Percentiles rank a stretch among this genome's conserved stretches.
phyloP scores from a whole-genome alignment of 2,329 filamentous ascomycete species.

The Biscogniauxia mediterranea region DNA sequence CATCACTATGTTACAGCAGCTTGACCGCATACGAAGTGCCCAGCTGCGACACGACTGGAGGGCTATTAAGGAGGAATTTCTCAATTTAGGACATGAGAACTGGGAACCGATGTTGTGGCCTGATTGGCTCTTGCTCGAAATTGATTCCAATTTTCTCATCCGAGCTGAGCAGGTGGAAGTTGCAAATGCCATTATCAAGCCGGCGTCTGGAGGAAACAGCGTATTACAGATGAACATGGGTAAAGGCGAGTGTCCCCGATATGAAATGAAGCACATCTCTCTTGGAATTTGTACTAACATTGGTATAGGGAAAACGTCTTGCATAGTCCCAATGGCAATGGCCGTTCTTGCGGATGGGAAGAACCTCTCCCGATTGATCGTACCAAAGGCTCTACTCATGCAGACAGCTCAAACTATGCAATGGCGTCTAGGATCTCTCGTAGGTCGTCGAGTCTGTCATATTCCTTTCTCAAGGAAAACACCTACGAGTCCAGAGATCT shows the following conservation, averaged over 20 bases:
- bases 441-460: constrained; percentile 53
- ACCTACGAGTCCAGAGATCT: constrained; percentile 29
- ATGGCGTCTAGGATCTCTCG: constrained; percentile 52
- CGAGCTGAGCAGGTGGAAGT: constrained; percentile 62
- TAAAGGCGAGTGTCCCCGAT: constrained; percentile 32
- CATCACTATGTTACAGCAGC: constrained; percentile 45
- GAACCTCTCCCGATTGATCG: constrained; percentile 51
- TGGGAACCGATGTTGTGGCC: constrained; percentile 53
- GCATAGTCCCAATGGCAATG: constrained; percentile 55
- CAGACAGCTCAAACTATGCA: constrained; percentile 59
- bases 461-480: constrained; percentile 58
- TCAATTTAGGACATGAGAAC: constrained; percentile 52
- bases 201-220: constrained; percentile 51
- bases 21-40: constrained; percentile 40
- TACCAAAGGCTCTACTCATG: constrained; percentile 55
- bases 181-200: constrained; percentile 57
- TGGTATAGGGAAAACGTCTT: constrained; percentile 53
- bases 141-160: constrained; percentile 64
- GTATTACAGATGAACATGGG: constrained; percentile 70
- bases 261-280: not conserved
- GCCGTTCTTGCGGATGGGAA: constrained; percentile 44
- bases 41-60: constrained; percentile 24
- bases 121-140: constrained; percentile 67
- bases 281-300: constrained; percentile 7
- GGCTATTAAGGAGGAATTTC: constrained; percentile 41